Percentiles rank a stretch among this genome's conserved stretches.
phyloP scores from a whole-genome alignment of 352 stramenopile species.

The Lagenidium sp. region DNA sequence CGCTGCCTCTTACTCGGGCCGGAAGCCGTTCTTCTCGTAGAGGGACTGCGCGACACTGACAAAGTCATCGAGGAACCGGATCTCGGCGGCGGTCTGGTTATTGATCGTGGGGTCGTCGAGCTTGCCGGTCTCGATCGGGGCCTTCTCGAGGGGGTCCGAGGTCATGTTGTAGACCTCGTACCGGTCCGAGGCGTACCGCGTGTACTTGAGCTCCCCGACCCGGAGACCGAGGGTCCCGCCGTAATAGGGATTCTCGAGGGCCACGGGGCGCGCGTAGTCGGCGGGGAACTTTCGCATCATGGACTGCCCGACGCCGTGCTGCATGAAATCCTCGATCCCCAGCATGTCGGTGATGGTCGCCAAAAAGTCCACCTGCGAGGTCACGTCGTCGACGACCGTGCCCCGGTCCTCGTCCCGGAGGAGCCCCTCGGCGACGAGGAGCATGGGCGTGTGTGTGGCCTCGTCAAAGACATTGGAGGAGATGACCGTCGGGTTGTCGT shows the following conservation, averaged over 20 bases:
- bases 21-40: background rate
- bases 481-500: constrained; percentile 8
- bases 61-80: background rate
- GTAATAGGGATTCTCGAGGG: background rate
- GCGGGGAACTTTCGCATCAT: too few relatives aligned
- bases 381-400: constrained; percentile 4
- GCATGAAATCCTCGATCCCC: constrained; percentile 2
- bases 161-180: constrained; percentile 3
- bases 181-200: background rate
- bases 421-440: constrained; percentile 5
- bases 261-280: background rate
- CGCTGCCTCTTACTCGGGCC: too few relatives aligned
- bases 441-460: constrained; percentile 4
- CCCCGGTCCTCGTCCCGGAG: constrained; percentile 4
- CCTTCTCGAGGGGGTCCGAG: background rate
- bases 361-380: constrained; percentile 3
- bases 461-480: constrained; percentile 5
- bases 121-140: constrained; percentile 1
- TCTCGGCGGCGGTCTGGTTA: background rate
- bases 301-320: constrained; percentile 8
- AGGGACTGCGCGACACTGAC: background rate
- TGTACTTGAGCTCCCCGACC: background rate
- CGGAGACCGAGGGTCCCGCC: background rate
- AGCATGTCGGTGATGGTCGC: constrained; percentile 7
- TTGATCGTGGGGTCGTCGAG: background rate